Conservation (phyloP, 129 eudicot species). For the Flaveria sonorensis region DNA sequence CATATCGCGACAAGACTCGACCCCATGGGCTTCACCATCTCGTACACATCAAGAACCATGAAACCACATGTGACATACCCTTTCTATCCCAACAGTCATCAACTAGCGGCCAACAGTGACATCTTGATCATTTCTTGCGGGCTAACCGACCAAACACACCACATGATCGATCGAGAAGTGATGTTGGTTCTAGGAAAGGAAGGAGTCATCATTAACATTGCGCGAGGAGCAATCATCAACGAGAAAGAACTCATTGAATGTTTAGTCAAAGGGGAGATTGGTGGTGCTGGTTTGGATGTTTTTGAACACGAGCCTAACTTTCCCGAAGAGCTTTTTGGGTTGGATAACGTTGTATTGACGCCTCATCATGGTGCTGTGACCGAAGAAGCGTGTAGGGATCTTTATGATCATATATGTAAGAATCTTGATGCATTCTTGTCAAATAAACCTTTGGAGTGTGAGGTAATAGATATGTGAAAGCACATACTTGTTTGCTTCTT, state of each 20-base stretch:
- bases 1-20: conserved; percentile 71
- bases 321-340: conserved; percentile 45
- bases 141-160: conserved; percentile 58
- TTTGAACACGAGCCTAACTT: conserved; percentile 70
- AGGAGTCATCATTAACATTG: conserved; percentile 64
- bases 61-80: conserved; percentile 51
- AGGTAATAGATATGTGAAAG: conserved; percentile 13
- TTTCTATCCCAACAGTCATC: conserved; percentile 38
- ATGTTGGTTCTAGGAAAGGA: conserved; percentile 54
- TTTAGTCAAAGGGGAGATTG: conserved; percentile 60
- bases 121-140: conserved; percentile 62
- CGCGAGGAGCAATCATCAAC: conserved; percentile 65
- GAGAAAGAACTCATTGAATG: conserved; percentile 64
- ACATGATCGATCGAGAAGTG: conserved; percentile 61
- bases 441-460: conserved; percentile 46
- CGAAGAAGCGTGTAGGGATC: conserved; percentile 44
- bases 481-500: background rate
- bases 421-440: conserved; percentile 76
- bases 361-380: conserved; percentile 67
- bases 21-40: conserved; percentile 65
- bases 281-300: conserved; percentile 91
- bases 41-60: conserved; percentile 63
- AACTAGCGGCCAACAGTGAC: conserved; percentile 53
- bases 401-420: conserved; percentile 43
- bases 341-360: conserved; percentile 75